Conservation (phyloP, 169 alveolate genomes). For the Plasmodium gaboni region DNA sequence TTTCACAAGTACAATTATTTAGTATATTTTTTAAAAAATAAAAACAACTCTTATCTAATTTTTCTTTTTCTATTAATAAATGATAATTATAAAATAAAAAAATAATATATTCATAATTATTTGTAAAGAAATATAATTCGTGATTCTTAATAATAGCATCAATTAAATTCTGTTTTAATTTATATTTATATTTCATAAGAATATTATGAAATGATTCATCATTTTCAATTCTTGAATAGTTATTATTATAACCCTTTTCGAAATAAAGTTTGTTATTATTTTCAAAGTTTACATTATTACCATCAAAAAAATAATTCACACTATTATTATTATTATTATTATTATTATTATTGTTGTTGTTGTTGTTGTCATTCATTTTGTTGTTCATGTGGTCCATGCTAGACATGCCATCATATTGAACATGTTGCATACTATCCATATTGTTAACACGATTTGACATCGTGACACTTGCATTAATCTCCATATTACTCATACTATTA, state of each 20-base stretch:
- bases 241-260: not conserved
- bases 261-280: too few species aligned
- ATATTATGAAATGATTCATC: not conserved
- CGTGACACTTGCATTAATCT: too few species aligned
- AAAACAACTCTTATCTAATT: constrained; percentile 13
- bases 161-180: constrained; percentile 16
- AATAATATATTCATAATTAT: constrained; percentile 44
- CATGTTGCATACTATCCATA: too few species aligned
- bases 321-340: not conserved
- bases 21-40: constrained; percentile 24
- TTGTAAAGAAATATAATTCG: constrained; percentile 32
- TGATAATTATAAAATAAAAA: constrained; percentile 64
- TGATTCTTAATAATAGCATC: constrained; percentile 51
- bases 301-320: not conserved
- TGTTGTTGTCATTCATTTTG: not conserved
- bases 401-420: too few species aligned
- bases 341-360: not conserved
- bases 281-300: not conserved
- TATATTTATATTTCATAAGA: constrained; percentile 14
- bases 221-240: not conserved
- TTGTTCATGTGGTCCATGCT: not conserved
- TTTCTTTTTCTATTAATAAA: constrained; percentile 12
- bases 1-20: constrained; percentile 28
- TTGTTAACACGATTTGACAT: too few species aligned
- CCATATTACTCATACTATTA: not conserved